phyloP scores from a whole-genome alignment of 768 basidiomycete species.

The Psilocybe sp. region DNA sequence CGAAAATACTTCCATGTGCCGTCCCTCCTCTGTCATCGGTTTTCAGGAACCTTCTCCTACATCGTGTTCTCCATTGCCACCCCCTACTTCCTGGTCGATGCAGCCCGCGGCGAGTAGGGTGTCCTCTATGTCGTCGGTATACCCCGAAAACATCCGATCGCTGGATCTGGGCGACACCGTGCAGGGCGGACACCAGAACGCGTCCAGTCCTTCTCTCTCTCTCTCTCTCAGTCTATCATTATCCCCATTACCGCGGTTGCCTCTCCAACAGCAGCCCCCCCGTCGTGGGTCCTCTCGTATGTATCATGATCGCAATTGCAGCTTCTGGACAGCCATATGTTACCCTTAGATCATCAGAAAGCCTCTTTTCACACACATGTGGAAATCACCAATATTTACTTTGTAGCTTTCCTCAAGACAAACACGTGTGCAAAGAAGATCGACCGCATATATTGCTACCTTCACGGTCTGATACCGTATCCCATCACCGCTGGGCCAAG shows the following conservation, averaged over 20 bases:
- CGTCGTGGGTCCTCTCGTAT: slow-evolving; percentile 33
- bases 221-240: slow-evolving; percentile 8
- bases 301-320: slow-evolving; percentile 23
- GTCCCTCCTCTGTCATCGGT: slow-evolving; percentile 43
- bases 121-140: no score
- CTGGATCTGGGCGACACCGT: slow-evolving; percentile 12
- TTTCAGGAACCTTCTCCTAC: slow-evolving; percentile 28
- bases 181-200: not conserved
- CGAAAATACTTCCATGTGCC: slow-evolving; percentile 34
- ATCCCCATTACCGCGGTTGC: slow-evolving; percentile 37
- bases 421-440: slow-evolving; percentile 21
- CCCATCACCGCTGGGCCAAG: not conserved
- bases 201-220: not conserved
- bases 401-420: not conserved
- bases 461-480: not conserved
- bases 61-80: not conserved
- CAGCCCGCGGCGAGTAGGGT: no score
- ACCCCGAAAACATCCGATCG: not conserved
- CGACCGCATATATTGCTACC: no score
- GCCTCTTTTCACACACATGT: slow-evolving; percentile 29
- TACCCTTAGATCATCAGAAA: slow-evolving; percentile 30
- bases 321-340: slow-evolving; percentile 31
- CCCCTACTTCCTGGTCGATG: no score
- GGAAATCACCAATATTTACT: slow-evolving; percentile 20
- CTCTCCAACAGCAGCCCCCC: slow-evolving; percentile 13